phyloP scores from a whole-genome alignment of 2,329 filamentous ascomycete genomes.

The Ceratocystis eucalypticola region DNA sequence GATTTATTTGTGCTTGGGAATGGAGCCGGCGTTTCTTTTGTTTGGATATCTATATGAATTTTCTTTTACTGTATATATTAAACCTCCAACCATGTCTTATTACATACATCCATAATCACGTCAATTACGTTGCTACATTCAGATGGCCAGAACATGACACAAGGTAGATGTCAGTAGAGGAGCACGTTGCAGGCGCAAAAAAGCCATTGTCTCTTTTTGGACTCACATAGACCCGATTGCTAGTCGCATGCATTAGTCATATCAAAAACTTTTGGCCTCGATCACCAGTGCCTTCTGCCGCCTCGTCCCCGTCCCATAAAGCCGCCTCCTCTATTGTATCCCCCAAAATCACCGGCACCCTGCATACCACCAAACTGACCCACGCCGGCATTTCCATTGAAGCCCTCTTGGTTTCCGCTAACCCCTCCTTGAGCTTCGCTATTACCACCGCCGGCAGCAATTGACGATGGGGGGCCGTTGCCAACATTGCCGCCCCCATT shows the following conservation, averaged over 20 bases:
- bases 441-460: constrained; percentile 33
- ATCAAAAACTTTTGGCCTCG: neutral
- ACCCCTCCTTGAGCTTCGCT: constrained; percentile 25
- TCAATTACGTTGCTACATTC: neutral
- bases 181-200: neutral
- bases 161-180: too few relatives aligned
- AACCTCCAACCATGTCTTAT: neutral
- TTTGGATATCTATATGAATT: neutral
- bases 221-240: neutral
- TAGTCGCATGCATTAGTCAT: neutral
- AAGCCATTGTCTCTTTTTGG: neutral
- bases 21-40: neutral
- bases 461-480: neutral
- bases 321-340: constrained; percentile 15
- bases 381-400: constrained; percentile 1
- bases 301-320: constrained; percentile 16
- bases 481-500: neutral
- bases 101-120: neutral
- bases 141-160: too few relatives aligned
- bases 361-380: constrained; percentile 16
- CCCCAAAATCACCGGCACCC: constrained; percentile 13
- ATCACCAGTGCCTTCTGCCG: constrained; percentile 18
- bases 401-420: constrained; percentile 24
- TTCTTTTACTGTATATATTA: neutral
- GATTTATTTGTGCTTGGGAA: neutral